Base-by-base conservation (phyloP, 805 yeast genomes). In the Candida ponderosae region DNA sequence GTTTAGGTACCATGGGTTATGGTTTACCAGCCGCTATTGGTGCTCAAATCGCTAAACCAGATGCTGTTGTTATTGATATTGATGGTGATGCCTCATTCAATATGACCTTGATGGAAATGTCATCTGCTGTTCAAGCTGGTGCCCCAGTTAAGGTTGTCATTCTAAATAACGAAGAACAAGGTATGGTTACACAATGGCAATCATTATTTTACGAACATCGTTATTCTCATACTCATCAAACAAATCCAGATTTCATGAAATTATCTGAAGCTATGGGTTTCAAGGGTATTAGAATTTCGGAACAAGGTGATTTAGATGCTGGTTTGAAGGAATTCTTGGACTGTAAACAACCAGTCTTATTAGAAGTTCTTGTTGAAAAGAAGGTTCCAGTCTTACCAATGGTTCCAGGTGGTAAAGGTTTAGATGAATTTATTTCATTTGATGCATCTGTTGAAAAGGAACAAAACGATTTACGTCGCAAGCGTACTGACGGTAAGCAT, bases 181-280 rank as follows among this genome's bases (percentile, higher is more conserved):
- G 98, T 59, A 93, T 93, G 98, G 98, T 93, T 39, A 90, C 97
- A 13, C 98, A 93, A 65, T 93, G 98, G 98, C 98, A 93, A 70
- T 83, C 96, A 11, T 69, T 93, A 44, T 93, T 93, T 72, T 93
- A 93, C 66, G 95, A 90, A 62, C 90, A 90, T 65, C 79, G 98
- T 66, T 93, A 86, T 63, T 74, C 97, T n/a, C 97, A 93, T 65
- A 90, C 98, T 18, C 97, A 93, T 66, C 98, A 93, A 68, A 59
- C 74, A 41, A 93, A 93, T 63, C 98, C 98, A 40, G 82, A 93
- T 64, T 93, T 89, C 59, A 76, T 86, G 71, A 85, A 84, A 63
- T 70, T 93, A 39, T 95, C 96, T 17, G 96, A 93, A 35, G 82
- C 96, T 34, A 88, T 90, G 96, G 94, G 94, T 38, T 63, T 88